A percentile compares a stretch with the other conserved stretches of the same genome.
Evolutionary conservation across 169 alveolate genomes (phyloP).

Genomic region (Eimeria sp.): DNA sequence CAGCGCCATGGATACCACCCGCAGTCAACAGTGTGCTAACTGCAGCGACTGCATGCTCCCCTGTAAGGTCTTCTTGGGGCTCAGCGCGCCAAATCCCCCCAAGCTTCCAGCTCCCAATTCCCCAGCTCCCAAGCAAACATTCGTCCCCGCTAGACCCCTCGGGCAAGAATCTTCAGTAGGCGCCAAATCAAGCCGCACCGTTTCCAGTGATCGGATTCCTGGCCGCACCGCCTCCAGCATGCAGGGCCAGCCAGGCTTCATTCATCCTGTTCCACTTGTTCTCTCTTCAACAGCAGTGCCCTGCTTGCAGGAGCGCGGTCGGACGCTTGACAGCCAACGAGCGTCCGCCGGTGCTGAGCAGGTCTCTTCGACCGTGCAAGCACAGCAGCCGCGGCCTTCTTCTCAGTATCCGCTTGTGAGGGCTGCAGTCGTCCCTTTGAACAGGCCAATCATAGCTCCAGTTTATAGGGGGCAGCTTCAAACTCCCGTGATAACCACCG

Average conservation of each 20-base stretch:
- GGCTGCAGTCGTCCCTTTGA: background rate
- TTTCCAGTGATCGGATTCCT: conserved; percentile 7
- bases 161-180: background rate
- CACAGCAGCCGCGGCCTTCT: conserved; percentile 25
- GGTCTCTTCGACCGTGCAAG: background rate
- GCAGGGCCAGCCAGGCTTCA: conserved; percentile 3
- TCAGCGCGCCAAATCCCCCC: background rate
- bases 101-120: background rate
- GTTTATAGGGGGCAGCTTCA: background rate
- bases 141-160: background rate
- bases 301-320: conserved; percentile 12
- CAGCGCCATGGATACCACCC: conserved; percentile 56
- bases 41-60: conserved; percentile 74
- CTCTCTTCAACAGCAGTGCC: background rate
- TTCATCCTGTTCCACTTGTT: background rate
- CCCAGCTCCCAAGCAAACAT: background rate
- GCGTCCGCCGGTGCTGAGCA: background rate
- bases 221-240: conserved; percentile 44
- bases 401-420: background rate
- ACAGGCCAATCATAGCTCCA: background rate
- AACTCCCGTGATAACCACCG: conserved; percentile 13
- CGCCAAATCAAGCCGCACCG: conserved; percentile 41
- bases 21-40: conserved; percentile 49
- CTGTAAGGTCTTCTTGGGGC: conserved; percentile 46
- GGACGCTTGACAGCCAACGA: background rate